phyloP scores from a whole-genome alignment of 2,329 filamentous ascomycete genomes.

The Colletotrichum sp. region DNA sequence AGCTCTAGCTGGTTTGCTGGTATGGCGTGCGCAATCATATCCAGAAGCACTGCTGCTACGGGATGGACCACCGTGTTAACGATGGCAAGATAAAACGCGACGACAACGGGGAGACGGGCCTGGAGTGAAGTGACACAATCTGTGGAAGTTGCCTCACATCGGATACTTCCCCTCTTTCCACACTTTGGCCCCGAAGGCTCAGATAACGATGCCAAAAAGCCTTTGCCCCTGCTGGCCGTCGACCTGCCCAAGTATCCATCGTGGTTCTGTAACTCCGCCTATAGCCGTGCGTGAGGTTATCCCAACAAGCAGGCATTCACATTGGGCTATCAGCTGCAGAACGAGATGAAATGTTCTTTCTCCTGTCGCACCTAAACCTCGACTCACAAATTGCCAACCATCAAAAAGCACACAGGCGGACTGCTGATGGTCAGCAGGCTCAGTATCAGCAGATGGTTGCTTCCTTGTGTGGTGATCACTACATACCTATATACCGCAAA shows the following conservation, averaged over 20 bases:
- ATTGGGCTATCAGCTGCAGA: too few relatives aligned
- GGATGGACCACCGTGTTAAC: too few relatives aligned
- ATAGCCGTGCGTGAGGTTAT: neutral
- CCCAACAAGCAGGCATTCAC: neutral
- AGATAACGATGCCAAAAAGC: neutral
- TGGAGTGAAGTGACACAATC: neutral
- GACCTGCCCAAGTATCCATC: fast-evolving
- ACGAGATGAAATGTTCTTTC: neutral
- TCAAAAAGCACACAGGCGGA: neutral
- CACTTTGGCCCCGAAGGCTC: neutral
- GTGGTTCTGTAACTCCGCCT: neutral
- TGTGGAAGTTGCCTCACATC: neutral
- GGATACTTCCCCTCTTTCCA: too few relatives aligned
- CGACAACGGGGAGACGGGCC: too few relatives aligned
- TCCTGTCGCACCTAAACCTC: fast-evolving
- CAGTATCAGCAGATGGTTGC: neutral
- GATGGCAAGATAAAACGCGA: too few relatives aligned
- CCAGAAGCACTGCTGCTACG: too few relatives aligned
- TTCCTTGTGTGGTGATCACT: neutral
- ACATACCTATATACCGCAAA: neutral
- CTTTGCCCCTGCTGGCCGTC: neutral
- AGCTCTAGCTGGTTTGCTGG: too few relatives aligned
- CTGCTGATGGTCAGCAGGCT: neutral
- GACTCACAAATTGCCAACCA: neutral
- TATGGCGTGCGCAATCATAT: too few relatives aligned